Base-by-base conservation (phyloP, 2,329 filamentous ascomycete genomes). In the Trichoderma hamatum region DNA sequence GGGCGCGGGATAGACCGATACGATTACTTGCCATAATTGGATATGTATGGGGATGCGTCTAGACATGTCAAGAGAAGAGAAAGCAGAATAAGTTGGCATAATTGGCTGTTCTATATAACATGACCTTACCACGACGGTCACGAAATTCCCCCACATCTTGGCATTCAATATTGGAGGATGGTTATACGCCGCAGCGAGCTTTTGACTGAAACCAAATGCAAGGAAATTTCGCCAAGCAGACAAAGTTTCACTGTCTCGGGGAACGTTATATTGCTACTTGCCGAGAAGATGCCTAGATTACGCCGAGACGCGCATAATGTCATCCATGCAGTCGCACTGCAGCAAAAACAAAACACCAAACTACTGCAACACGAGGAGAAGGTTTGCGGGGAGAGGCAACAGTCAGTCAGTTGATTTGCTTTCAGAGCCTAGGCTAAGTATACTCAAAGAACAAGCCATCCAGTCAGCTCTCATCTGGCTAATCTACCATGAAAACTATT, bases 381-480 rank as follows among this genome's bases (percentile, higher is more conserved):
- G 36, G 46, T 5, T 14, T 4, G 36, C 52, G 39, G 28, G 34
- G n/a, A 49, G 59, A n/a, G 19, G 24, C 39, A 51, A 30, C 43
- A 52, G 30, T 26, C 36, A 65, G 32, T 34, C 52, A 66, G 26
- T 32, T 43, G 43, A 24, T 28, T 30, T 32, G 21, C 39, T 51
- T 52, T 51, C 21, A 46, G 59, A 67, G 21, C 39, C 30, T 46
- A 60, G 55, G 30, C 55, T 60, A 67, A 19, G 32, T 60, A 26
- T 36, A 52, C 16, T 30, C 49, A 24, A 59, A 49, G 11, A 59
- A 21, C 26, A 67, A n/a, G 54, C 43, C 62, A 34, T 4, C 28
- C 39, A 34, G 43, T 24, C 39, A 52, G 51, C 6, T 60, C 13
- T 30, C 21, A 32, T n/a, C 34, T 26, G 52, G 49, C 51, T 34